Base-by-base conservation (phyloP, 108 stramenopile genomes). In the Discostella pseudostelligera region DNA sequence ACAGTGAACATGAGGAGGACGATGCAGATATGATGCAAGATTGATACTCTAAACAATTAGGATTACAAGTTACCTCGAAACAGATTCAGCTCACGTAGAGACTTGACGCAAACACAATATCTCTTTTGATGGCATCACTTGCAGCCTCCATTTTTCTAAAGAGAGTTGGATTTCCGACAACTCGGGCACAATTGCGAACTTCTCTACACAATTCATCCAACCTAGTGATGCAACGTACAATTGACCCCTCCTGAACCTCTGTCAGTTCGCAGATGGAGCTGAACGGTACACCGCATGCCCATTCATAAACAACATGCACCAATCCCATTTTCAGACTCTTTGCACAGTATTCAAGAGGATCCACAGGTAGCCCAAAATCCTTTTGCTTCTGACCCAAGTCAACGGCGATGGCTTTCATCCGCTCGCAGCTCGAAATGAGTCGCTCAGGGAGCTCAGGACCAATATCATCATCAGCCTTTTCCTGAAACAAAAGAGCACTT, bases 141-240 rank as follows among this genome's bases (percentile, higher is more conserved):
- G 96, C 96, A 13, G 81, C 87, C 66, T 99, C 99, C 94, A 96
- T 93, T 77, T 98, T 98, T 16, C 83, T 60, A 68, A 97, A 97
- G 39, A 99, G 67, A 0, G 90, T 92, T 4, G 97, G 95, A 60
- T 99, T 95, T 20, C 99, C 99, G 22, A 98, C 94, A 9, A 99
- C 95, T 44, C 94, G 74, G 17, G 97, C 95, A 56, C 93, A 92
- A 53, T 97, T 96, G 40, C 96, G 70, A 7, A 99, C 92, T 79
- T 99, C 99, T 28, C 97, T 80, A 62, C 93, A 96, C n/a, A 97
- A 73, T 75, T 99, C 97, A 74, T 99, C 97, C 5, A 99, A 81
- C 25, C 99, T 83, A 3, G 96, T 98, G 43, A 99, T 95, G 63
- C 83, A 82, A 11, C 99, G 84, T 11, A 99, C 98, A 65, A 99